Percentiles rank a stretch among this genome's conserved stretches.
These are phyloP conservation scores for Auricularia heimuer DNA, from an alignment of 768 basidiomycete species.

Conservation along the genomic window DNA sequence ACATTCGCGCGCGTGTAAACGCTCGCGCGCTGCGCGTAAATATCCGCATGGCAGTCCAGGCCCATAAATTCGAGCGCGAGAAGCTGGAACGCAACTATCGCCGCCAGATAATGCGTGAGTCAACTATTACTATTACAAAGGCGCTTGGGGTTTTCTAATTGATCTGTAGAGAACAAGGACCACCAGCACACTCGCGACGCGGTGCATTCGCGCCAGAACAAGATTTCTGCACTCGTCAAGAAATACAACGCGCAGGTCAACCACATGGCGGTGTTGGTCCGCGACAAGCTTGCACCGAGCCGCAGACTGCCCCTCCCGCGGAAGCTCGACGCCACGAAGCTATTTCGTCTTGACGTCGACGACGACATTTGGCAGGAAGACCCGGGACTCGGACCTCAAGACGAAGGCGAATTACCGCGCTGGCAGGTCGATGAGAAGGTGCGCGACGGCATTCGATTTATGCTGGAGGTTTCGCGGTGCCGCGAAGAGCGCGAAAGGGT, in stretches of 20 bases:
- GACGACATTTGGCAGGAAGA: constrained; percentile 1
- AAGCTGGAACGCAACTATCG: neutral
- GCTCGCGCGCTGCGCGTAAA: neutral
- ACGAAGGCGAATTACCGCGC: neutral
- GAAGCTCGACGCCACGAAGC: neutral
- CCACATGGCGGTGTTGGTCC: neutral
- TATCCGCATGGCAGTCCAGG: neutral
- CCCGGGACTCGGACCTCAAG: neutral
- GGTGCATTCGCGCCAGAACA: neutral
- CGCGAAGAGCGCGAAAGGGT: neutral
- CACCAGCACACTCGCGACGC: neutral
- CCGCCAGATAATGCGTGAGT: neutral
- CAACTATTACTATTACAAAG: neutral
- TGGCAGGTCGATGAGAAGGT: neutral
- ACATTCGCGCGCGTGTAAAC: neutral
- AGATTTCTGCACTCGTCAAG: neutral
- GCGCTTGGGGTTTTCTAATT: neutral
- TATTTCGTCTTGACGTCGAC: neutral
- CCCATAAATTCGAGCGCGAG: neutral
- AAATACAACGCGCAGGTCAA: neutral
- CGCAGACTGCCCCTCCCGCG: neutral
- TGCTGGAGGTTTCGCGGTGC: neutral
- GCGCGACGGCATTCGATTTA: neutral
- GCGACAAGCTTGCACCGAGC: neutral
- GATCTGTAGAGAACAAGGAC: neutral